Evolutionary conservation across 768 basidiomycete genomes (phyloP), one percentile per base, ranked within the genome.

Genomic region (Pleurotus tuber-regium): DNA sequence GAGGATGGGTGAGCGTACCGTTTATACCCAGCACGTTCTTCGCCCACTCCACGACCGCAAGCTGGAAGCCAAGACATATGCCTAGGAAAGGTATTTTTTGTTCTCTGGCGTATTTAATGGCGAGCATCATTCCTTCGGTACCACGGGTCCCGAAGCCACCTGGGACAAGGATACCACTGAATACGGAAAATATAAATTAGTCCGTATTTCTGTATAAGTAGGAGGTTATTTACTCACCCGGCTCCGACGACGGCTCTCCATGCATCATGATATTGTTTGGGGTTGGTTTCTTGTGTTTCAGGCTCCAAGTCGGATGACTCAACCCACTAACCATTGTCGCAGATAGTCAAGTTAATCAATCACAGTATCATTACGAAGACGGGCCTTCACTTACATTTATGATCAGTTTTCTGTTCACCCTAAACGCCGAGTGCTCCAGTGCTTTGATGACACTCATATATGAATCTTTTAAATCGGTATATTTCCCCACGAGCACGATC

Each of bases 371-470:
- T n/a, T n/a, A n/a, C n/a, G 7, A 55, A 43, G 11, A 25, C 9
- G 40, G 16, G 23, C 14, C 9, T 19, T 44, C 14, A 72, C 82
- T 39, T 57, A 90, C 95, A 59, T 92, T 81, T 33, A 98, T 76
- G 46, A 73, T 76, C 31, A 99, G 80, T 63, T 90, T 94, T 51
- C 91, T 75, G 51, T 84, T 89, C 50, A 96, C 89, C 36, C 92
- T 83, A 73, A 98, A 92, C 1, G 95, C 92, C 4, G 95, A 94
- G 68, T 99, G 96, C 69, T 99, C 96, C 29, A 99, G 76, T 18
- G 97, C 84, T 75, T 99, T 99, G 62, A 85, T 86, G 51, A 99
- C 96, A 24, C 90, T 93, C 92, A 98, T 98, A 67, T 99, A 99
- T 23, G 95, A 97, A 68, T 99, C 96, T 69, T 93, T 91, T 41